Evolutionary conservation across 2,329 filamentous ascomycete species (phyloP).

Genomic region (Trichoderma sp.): DNA sequence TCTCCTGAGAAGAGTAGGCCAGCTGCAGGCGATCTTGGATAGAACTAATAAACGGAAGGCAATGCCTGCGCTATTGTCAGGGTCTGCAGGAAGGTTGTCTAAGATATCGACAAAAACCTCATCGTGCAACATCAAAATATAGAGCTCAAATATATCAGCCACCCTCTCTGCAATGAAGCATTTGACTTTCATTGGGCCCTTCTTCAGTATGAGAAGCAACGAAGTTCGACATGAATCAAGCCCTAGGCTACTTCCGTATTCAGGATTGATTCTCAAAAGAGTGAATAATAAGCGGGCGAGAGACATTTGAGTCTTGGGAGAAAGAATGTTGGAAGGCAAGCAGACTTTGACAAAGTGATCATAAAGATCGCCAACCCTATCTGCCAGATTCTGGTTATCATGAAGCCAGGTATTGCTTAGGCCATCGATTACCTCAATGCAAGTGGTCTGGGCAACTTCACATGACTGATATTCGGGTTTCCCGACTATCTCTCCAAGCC

Average conservation of each 20-base stretch:
- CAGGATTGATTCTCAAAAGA: constrained; percentile 63
- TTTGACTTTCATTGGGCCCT: constrained; percentile 68
- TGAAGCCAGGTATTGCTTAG: constrained; percentile 63
- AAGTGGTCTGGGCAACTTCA: constrained; percentile 67
- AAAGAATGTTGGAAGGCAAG: constrained; percentile 66
- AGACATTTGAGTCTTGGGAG: constrained; percentile 63
- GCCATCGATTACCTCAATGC: constrained; percentile 64
- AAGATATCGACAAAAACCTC: constrained; percentile 81
- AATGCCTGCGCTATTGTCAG: constrained; percentile 74
- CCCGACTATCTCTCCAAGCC: constrained; percentile 50
- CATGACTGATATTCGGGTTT: constrained; percentile 65
- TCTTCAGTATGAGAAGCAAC: constrained; percentile 68
- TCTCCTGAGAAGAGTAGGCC: constrained; percentile 81
- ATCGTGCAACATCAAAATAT: constrained; percentile 79
- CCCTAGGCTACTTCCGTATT: constrained; percentile 60
- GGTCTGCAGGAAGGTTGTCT: constrained; percentile 71
- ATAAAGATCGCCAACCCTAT: constrained; percentile 73
- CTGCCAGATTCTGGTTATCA: constrained; percentile 57
- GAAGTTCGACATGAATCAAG: constrained; percentile 64
- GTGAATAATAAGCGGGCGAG: constrained; percentile 68
- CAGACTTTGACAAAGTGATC: constrained; percentile 68
- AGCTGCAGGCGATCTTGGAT: constrained; percentile 72
- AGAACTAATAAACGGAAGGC: constrained; percentile 77
- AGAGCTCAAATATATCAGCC: constrained; percentile 73
- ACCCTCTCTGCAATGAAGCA: constrained; percentile 69